Conservation (phyloP, 1,139 yeast species). For the Taphrina wiesneri region DNA sequence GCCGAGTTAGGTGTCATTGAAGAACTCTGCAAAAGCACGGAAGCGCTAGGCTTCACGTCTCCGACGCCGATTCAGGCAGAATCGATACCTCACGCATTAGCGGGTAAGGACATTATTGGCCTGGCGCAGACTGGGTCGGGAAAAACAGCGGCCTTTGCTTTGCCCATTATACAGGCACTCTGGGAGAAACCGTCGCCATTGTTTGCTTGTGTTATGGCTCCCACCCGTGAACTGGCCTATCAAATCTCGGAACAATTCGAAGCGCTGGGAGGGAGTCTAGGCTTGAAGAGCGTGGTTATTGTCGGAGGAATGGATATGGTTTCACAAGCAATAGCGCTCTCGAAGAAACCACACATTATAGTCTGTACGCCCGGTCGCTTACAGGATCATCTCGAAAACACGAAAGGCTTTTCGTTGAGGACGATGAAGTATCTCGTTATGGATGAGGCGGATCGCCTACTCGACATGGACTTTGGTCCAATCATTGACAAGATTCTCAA, state of each 20-base stretch:
- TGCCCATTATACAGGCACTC: conserved; percentile 85
- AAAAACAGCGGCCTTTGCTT: conserved; percentile 93
- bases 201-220: conserved; percentile 87
- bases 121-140: conserved; percentile 99
- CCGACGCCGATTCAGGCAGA: conserved; percentile 95
- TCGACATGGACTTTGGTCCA: conserved; percentile 97
- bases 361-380: conserved; percentile 97
- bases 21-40: conserved; percentile 70
- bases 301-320: conserved; percentile 99
- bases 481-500: conserved; percentile 83
- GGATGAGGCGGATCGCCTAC: conserved; percentile 95
- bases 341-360: conserved; percentile 89
- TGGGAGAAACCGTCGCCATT: conserved; percentile 88
- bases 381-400: conserved; percentile 91
- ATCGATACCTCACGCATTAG: conserved; percentile 86
- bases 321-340: conserved; percentile 92
- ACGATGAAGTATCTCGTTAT: conserved; percentile 80
- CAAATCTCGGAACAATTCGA: conserved; percentile 95
- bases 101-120: conserved; percentile 95
- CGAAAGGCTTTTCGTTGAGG: conserved; percentile 84
- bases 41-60: conserved; percentile 72
- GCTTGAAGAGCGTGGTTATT: conserved; percentile 77
- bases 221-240: conserved; percentile 95
- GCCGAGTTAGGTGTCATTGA: conserved; percentile 62
- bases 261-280: conserved; percentile 88